A percentile compares a stretch with the other conserved stretches of the same genome.
phyloP scores from a whole-genome alignment of 2,329 filamentous ascomycete genomes.

The Dactylonectria estremocensis region DNA sequence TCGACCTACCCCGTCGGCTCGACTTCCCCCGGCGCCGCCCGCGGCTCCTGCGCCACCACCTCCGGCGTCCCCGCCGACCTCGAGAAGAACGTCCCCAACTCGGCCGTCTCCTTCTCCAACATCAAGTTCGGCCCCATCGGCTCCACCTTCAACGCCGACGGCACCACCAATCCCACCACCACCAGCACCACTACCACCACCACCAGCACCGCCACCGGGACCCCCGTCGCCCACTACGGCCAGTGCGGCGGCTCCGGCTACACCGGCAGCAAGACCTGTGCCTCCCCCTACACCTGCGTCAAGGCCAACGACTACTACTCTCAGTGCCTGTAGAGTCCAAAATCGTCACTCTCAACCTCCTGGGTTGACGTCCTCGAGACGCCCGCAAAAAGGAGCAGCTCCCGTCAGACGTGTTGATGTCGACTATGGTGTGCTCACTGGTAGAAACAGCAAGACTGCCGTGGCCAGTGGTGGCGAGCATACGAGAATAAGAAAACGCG shows the following conservation, averaged over 20 bases:
- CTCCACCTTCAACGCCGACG: slow-evolving; percentile 61
- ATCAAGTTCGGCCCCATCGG: slow-evolving; percentile 71
- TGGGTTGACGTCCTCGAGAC: no score
- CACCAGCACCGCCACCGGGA: slow-evolving; percentile 35
- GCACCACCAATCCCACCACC: slow-evolving; percentile 7
- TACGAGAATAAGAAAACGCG: neutral
- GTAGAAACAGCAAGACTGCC: neutral
- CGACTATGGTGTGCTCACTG: neutral
- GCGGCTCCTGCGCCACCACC: slow-evolving; percentile 68
- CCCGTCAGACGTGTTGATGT: neutral
- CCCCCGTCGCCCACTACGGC: slow-evolving; percentile 48
- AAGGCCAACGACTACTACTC: slow-evolving; percentile 58
- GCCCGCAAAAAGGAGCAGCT: neutral
- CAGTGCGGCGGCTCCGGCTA: slow-evolving; percentile 58
- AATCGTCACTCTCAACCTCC: neutral
- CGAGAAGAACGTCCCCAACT: slow-evolving; percentile 61
- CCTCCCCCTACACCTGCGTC: slow-evolving; percentile 54
- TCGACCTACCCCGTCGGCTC: slow-evolving; percentile 70
- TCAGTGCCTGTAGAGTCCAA: slow-evolving; percentile 56
- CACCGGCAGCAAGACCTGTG: slow-evolving; percentile 55
- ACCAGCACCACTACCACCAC: slow-evolving; percentile 21
- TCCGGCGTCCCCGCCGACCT: slow-evolving; percentile 68
- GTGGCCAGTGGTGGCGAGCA: neutral
- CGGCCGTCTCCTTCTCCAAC: slow-evolving; percentile 71
- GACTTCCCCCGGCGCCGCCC: slow-evolving; percentile 63